Evolutionary conservation across 108 stramenopile genomes (phyloP).

Genomic region (Aurantiochytrium sp.): DNA sequence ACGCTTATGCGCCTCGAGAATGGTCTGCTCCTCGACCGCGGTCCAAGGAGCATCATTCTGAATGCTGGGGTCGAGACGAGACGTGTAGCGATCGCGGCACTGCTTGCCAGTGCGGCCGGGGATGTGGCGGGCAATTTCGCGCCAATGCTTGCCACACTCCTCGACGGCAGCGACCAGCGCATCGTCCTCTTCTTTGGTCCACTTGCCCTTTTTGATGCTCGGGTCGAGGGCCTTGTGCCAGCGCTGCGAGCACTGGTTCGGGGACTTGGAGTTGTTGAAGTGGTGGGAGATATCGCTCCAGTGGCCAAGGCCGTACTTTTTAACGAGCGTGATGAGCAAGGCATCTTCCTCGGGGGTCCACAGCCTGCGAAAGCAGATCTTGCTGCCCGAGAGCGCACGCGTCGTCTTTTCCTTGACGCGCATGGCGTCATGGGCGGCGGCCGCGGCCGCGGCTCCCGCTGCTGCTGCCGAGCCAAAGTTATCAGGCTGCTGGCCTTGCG

Average conservation of each 20-base stretch:
- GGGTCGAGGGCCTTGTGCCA: constrained; percentile 41
- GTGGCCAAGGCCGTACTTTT: neutral
- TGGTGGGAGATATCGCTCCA: constrained; percentile 5
- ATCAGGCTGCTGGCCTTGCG: no score
- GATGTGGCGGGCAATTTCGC: neutral
- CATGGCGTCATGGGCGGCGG: neutral
- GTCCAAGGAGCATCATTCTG: neutral
- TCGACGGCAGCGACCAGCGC: neutral
- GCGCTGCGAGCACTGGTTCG: constrained; percentile 35
- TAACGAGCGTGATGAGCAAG: neutral
- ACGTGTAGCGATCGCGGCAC: constrained; percentile 14
- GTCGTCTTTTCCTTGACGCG: neutral
- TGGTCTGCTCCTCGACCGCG: neutral
- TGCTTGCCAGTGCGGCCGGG: constrained; percentile 16
- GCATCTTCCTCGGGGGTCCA: constrained; percentile 1
- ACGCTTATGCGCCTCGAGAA: neutral
- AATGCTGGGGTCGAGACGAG: neutral
- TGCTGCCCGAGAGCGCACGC: neutral
- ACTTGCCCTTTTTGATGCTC: constrained; percentile 26
- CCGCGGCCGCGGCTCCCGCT: no score
- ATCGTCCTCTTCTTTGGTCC: constrained; percentile 12
- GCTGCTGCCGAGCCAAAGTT: no score
- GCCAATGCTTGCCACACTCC: neutral
- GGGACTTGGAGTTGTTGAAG: neutral
- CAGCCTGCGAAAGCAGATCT: neutral